These are phyloP conservation scores for Bruguiera gymnorhiza DNA, from an alignment of 345 rosid genomes.

Conservation along the genomic window DNA sequence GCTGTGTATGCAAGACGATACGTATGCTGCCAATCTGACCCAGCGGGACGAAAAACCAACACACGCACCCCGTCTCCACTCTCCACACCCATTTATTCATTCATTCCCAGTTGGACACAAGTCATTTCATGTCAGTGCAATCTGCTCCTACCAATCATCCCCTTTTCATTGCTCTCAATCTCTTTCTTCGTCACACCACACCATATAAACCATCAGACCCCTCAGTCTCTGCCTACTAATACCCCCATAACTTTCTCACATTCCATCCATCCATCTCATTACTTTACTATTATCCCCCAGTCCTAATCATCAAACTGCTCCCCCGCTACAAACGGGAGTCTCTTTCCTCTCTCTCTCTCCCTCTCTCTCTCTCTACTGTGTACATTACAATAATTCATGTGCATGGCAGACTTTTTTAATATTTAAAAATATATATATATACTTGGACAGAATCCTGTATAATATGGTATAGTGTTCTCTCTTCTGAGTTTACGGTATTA, in stretches of 20 bases:
- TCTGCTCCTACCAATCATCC: slow-evolving; percentile 25
- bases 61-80: slow-evolving; percentile 33
- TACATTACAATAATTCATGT: slow-evolving; percentile 10
- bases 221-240: slow-evolving; percentile 32
- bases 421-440: too few relatives aligned
- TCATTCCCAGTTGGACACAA: slow-evolving; percentile 27
- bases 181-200: neutral
- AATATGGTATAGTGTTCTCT: neutral
- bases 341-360: slow-evolving; percentile 3
- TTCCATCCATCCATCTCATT: slow-evolving; percentile 37
- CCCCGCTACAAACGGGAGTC: slow-evolving; percentile 44
- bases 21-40: slow-evolving; percentile 24
- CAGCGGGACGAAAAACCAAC: slow-evolving; percentile 15
- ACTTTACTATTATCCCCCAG: slow-evolving; percentile 19
- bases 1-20: slow-evolving; percentile 21
- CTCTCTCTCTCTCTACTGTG: slow-evolving; percentile 4
- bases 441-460: slow-evolving; percentile 14
- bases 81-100: slow-evolving; percentile 18
- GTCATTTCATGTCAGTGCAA: slow-evolving; percentile 38
- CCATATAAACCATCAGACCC: slow-evolving; percentile 14
- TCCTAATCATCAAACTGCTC: slow-evolving; percentile 50
- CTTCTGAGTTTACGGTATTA: neutral
- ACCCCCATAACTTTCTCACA: slow-evolving; percentile 66
- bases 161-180: neutral
- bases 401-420: slow-evolving; percentile 13